These are phyloP conservation scores for Pseudoperonospora humuli DNA, from an alignment of 352 stramenopile genomes.

Conservation along the genomic window DNA sequence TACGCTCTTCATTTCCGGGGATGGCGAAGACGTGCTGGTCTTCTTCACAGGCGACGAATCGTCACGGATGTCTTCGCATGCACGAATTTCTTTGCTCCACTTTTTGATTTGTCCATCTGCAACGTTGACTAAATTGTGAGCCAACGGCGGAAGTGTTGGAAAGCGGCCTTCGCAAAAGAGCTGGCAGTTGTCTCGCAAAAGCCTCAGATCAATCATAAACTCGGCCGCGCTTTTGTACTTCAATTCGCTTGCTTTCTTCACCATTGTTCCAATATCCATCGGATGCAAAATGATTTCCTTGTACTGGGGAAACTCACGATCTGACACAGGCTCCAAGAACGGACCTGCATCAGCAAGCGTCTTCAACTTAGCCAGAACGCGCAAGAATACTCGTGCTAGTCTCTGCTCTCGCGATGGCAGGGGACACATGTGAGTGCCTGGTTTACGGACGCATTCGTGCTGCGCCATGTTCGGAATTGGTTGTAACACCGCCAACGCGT, in stretches of 20 bases:
- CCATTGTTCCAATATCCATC: conserved; percentile 64
- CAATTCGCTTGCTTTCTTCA: conserved; percentile 39
- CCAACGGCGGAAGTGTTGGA: conserved; percentile 62
- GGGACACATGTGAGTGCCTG: conserved; percentile 42
- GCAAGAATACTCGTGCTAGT: conserved; percentile 51
- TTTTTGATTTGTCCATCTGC: conserved; percentile 62
- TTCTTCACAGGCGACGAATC: conserved; percentile 14
- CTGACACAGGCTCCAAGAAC: conserved; percentile 74
- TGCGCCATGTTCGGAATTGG: conserved; percentile 26
- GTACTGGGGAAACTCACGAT: conserved; percentile 76
- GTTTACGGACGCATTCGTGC: conserved; percentile 24
- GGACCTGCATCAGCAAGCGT: conserved; percentile 50
- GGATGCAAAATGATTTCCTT: conserved; percentile 73
- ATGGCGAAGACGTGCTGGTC: background rate
- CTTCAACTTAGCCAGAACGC: conserved; percentile 56
- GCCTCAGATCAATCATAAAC: conserved; percentile 59
- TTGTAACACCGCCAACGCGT: conserved; percentile 51
- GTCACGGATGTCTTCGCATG: conserved; percentile 30
- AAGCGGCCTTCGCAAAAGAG: conserved; percentile 78
- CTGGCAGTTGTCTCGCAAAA: conserved; percentile 72
- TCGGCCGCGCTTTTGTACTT: conserved; percentile 45
- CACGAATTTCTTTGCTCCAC: conserved; percentile 53
- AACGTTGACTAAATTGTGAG: conserved; percentile 59
- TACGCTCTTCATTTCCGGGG: conserved; percentile 4
- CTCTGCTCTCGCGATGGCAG: conserved; percentile 52